A percentile compares a stretch with the other conserved stretches of the same genome.
phyloP scores from a whole-genome alignment of 1,284 basidiomycete genomes.

The Tilletiaria anomala region DNA sequence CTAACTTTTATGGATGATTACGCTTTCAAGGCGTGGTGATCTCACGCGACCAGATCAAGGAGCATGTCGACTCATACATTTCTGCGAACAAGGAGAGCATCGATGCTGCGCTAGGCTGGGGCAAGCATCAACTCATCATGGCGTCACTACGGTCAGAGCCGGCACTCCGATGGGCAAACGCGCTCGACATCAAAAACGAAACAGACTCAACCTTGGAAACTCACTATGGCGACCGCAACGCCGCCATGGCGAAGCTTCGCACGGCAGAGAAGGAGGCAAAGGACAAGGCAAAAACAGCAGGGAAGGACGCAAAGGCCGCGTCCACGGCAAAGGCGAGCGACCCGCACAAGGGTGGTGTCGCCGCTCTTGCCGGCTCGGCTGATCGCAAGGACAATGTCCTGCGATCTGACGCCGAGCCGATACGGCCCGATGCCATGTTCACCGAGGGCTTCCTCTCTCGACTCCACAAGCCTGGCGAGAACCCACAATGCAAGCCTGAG shows the following conservation, averaged over 20 bases:
- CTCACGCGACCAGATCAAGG: conserved; percentile 55
- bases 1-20: conserved; percentile 3
- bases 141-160: conserved; percentile 22
- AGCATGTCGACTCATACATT: conserved; percentile 53
- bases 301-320: conserved; percentile 52
- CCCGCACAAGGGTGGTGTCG: conserved; percentile 10
- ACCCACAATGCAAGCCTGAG: conserved; percentile 67
- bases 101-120: conserved; percentile 41
- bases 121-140: conserved; percentile 26
- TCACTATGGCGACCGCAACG: conserved; percentile 53
- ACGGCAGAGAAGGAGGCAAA: not conserved
- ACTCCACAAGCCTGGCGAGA: conserved; percentile 86
- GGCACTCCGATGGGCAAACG: conserved; percentile 62
- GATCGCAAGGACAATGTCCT: too few species aligned
- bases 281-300: conserved; percentile 46
- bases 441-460: conserved; percentile 85
- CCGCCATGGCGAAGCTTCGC: conserved; percentile 8
- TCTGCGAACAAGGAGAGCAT: conserved; percentile 30
- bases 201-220: conserved; percentile 64
- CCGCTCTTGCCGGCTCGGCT: conserved; percentile 7
- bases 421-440: conserved; percentile 57
- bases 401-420: conserved; percentile 14
- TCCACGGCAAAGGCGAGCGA: conserved; percentile 4
- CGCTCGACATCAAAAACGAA: conserved; percentile 73
- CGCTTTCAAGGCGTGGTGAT: conserved; percentile 58